Evolutionary conservation across 148 eudicot species (phyloP), one percentile per base, ranked within the genome.

Genomic region (Arbutus unedo): DNA sequence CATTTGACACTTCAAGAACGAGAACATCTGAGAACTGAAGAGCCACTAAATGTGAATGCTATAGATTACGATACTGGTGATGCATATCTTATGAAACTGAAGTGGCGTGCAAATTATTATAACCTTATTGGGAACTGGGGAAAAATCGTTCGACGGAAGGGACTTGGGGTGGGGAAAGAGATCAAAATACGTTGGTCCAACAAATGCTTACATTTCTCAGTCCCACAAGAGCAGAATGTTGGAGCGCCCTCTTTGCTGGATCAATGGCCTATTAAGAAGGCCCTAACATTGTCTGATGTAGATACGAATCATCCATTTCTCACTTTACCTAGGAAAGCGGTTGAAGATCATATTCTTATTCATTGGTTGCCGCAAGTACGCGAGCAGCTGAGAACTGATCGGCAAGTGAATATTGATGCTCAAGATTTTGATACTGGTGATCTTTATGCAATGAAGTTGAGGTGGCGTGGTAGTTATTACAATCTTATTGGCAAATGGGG

Each of bases 241-340:
- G 81, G 77, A 19, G 75, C 18, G 41, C 79, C 76, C 21, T 19
- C 68, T 1, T 45, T 80, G 50, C 76, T 60, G 14, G 86, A 87
- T 53, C 74, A 81, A 56, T 87, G 88, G 88, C 88, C 88, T 10
- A 81, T 87, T 73, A 87, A 64, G 82, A 87, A 87, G 84, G 82
- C 86, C 44, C 79, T 87, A 9, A 87, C 88, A 7, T 74, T 84
- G 41, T 87, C 88, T 55, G 88, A 87, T 81, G 82, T 87, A 67
- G 88, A 87, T 81, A 87, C 80, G 15, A 87, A 87, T 60, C 88
- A 87, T 66, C 88, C 88, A 14, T 87, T 87, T 67, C 86, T 87
- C 60, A 87, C 88, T 81, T 81, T 87, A 54, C 86, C 88, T 19
- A 86, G 88, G 0, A 87, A 87, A 84, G 82, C 84, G 31, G 88